phyloP scores from a whole-genome alignment of 805 yeast genomes.

The Wickerhamiella kurtzmanii region DNA sequence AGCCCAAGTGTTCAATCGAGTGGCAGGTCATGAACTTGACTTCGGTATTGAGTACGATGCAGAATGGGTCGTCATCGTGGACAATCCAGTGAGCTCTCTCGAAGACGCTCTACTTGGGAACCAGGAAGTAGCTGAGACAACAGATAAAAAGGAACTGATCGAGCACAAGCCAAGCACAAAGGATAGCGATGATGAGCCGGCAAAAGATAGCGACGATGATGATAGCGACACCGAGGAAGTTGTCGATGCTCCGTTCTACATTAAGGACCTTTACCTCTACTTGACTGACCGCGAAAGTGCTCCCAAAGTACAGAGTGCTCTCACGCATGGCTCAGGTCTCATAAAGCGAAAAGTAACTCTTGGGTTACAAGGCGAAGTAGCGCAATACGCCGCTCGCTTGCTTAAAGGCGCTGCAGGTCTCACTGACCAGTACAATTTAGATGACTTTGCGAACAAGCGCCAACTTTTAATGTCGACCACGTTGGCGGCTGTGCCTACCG shows the following conservation, averaged over 20 bases:
- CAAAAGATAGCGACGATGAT: slow-evolving; percentile 16
- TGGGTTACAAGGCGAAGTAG: slow-evolving; percentile 40
- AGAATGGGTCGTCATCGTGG: slow-evolving; percentile 15
- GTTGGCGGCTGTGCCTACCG: slow-evolving; percentile 39
- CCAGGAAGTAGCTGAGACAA: not conserved
- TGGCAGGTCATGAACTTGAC: slow-evolving; percentile 18
- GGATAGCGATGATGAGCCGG: slow-evolving; percentile 23
- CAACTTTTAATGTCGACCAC: slow-evolving; percentile 55
- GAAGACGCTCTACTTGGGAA: not conserved
- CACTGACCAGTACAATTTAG: slow-evolving; percentile 42
- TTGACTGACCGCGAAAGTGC: slow-evolving; percentile 34
- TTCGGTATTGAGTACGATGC: slow-evolving; percentile 20
- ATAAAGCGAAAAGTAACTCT: slow-evolving; percentile 49
- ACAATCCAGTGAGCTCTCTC: slow-evolving; percentile 4
- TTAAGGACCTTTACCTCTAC: slow-evolving; percentile 56
- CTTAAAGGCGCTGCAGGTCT: slow-evolving; percentile 39
- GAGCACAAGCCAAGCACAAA: not conserved
- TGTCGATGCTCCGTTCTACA: slow-evolving; percentile 44
- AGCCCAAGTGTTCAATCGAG: slow-evolving; percentile 33
- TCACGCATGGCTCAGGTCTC: slow-evolving; percentile 42
- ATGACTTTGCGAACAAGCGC: slow-evolving; percentile 48
- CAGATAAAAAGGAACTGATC: not conserved
- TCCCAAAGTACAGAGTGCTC: slow-evolving; percentile 36
- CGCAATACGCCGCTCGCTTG: slow-evolving; percentile 43
- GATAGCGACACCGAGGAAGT: slow-evolving; percentile 23